Conservation (phyloP, 139 green algal species). For the Tetraselmis chui region DNA sequence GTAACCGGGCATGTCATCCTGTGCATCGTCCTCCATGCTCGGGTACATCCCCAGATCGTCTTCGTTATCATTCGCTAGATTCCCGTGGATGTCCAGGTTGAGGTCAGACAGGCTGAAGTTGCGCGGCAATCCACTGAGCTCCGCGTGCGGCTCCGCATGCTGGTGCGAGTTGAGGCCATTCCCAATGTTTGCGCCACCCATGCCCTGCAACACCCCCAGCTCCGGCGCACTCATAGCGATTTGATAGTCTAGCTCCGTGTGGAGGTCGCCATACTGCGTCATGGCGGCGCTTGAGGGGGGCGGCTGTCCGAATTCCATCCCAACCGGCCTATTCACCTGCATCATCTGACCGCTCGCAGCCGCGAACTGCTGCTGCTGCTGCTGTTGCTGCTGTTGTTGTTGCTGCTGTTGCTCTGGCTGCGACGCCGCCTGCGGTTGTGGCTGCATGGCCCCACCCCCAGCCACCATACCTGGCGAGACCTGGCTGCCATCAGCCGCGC, state of each 20-base stretch:
- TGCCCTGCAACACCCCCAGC: neutral
- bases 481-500: neutral
- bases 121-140: slow-evolving; percentile 26
- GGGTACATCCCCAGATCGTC: neutral
- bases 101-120: slow-evolving; percentile 45
- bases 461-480: neutral
- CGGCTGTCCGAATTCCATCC: neutral
- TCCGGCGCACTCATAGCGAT: neutral
- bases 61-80: neutral
- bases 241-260: no score
- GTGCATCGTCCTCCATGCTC: neutral
- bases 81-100: slow-evolving; percentile 15
- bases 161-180: neutral
- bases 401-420: neutral
- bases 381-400: no score
- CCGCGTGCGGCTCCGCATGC: neutral
- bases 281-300: neutral
- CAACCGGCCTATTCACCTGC: neutral
- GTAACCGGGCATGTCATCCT: neutral
- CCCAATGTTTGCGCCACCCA: neutral
- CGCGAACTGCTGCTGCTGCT: no score
- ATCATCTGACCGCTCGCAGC: neutral
- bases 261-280: neutral
- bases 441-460: neutral
- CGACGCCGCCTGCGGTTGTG: neutral